phyloP scores from a whole-genome alignment of 768 basidiomycete species.

The Mycena belliarum region DNA sequence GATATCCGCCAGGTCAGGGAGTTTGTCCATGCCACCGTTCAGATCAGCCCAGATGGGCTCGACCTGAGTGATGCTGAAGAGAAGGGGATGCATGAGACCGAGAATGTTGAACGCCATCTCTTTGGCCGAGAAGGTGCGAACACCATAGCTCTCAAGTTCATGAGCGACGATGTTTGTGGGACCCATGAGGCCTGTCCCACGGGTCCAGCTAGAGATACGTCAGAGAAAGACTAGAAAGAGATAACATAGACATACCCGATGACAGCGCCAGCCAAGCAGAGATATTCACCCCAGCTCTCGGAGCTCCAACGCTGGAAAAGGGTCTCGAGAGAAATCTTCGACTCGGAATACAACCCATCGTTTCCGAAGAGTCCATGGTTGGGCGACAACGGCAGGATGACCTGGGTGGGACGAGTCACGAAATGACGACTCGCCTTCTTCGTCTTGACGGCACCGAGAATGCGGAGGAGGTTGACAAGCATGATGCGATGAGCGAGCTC shows the following conservation, averaged over 20 bases:
- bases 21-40: slow-evolving; percentile 97
- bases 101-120: slow-evolving; percentile 99
- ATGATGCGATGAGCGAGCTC: slow-evolving; percentile 99
- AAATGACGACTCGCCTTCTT: slow-evolving; percentile 98
- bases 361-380: slow-evolving; percentile 98
- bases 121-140: slow-evolving; percentile 98
- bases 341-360: slow-evolving; percentile 97
- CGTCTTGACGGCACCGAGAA: slow-evolving; percentile 94
- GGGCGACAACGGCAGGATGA: slow-evolving; percentile 95
- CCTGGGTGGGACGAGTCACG: slow-evolving; percentile 97
- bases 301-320: slow-evolving; percentile 98
- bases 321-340: slow-evolving; percentile 97
- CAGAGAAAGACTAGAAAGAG: slow-evolving; percentile 6
- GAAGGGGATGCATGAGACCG: slow-evolving; percentile 96
- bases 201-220: slow-evolving; percentile 74
- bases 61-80: slow-evolving; percentile 99
- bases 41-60: slow-evolving; percentile 99
- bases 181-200: slow-evolving; percentile 96
- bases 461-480: slow-evolving; percentile 94
- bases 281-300: slow-evolving; percentile 98
- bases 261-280: slow-evolving; percentile 96
- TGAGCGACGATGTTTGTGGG: slow-evolving; percentile 94
- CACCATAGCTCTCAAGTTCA: slow-evolving; percentile 88
- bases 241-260: slow-evolving; percentile 69
- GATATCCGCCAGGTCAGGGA: slow-evolving; percentile 92